Evolutionary conservation across 2,329 filamentous ascomycete genomes (phyloP).

Genomic region (Sclerotinia nivalis): DNA sequence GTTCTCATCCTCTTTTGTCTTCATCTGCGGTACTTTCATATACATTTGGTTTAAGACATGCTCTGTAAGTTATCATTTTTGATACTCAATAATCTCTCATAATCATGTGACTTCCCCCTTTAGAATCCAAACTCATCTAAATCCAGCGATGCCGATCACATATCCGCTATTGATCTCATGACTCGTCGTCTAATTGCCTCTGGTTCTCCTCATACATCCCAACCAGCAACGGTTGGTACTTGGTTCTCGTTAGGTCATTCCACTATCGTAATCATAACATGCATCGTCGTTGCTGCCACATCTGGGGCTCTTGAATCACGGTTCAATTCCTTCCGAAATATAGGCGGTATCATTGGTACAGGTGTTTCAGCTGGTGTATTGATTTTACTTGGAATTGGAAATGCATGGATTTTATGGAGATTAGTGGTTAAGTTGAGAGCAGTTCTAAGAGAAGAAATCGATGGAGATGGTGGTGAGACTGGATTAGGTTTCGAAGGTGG

Average conservation of each 20-base stretch:
- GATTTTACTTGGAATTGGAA: conserved; percentile 78
- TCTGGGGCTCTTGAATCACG: conserved; percentile 77
- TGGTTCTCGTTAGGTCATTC: conserved; percentile 94
- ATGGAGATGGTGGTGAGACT: conserved; percentile 33
- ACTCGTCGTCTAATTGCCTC: conserved; percentile 84
- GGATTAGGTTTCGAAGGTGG: conserved; percentile 71
- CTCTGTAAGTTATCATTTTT: conserved; percentile 51
- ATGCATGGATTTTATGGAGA: conserved; percentile 80
- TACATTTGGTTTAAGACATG: conserved; percentile 85
- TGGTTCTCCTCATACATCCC: conserved; percentile 48
- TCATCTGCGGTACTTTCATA: conserved; percentile 83
- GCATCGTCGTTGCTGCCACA: conserved; percentile 87
- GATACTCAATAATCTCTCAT: background rate
- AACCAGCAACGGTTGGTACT: conserved; percentile 87
- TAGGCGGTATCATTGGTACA: conserved; percentile 89
- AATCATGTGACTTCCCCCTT: background rate
- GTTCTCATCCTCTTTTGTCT: conserved; percentile 61
- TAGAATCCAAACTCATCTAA: background rate
- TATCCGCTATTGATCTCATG: conserved; percentile 87
- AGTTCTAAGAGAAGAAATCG: conserved; percentile 52
- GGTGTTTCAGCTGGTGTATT: conserved; percentile 82
- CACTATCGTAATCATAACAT: conserved; percentile 88
- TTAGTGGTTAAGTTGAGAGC: conserved; percentile 67
- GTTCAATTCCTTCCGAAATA: conserved; percentile 75
- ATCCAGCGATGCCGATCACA: conserved; percentile 79